phyloP scores from a whole-genome alignment of 1,139 yeast genomes.

The Yamadazyma sp. region DNA sequence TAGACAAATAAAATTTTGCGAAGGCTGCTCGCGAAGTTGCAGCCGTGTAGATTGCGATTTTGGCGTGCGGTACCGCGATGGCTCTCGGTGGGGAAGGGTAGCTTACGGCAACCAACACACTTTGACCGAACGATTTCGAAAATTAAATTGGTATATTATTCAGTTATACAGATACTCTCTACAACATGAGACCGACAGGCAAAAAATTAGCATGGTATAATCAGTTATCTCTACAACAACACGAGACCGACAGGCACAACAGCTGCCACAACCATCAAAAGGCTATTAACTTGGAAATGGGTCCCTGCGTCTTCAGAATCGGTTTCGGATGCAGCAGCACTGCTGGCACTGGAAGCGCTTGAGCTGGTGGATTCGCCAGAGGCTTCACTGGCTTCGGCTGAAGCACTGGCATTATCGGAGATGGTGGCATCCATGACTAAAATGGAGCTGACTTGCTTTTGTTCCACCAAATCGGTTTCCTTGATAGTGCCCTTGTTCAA shows the following conservation, averaged over 20 bases:
- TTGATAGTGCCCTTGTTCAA: conserved; percentile 15
- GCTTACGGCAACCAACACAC: too few species aligned
- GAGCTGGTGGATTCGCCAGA: neutral
- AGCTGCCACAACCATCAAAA: conserved; percentile 3
- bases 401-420: neutral
- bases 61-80: neutral
- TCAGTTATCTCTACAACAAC: conserved; percentile 5
- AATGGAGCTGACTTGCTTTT: conserved; percentile 12
- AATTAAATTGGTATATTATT: too few species aligned
- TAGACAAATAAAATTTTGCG: conserved; percentile 1
- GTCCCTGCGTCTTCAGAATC: conserved; percentile 13
- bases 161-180: too few species aligned
- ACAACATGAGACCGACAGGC: too few species aligned
- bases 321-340: conserved; percentile 9
- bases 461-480: conserved; percentile 19
- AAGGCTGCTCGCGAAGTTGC: too few species aligned
- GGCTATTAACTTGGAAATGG: conserved; percentile 1
- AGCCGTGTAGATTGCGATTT: neutral
- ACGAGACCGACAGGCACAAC: conserved; percentile 10
- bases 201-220: too few species aligned
- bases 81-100: neutral
- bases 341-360: conserved; percentile 1
- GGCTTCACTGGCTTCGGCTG: neutral
- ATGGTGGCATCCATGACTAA: conserved; percentile 10
- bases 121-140: too few species aligned